Base-by-base conservation (phyloP, 345 rosid genomes). In the Brassica incana region DNA sequence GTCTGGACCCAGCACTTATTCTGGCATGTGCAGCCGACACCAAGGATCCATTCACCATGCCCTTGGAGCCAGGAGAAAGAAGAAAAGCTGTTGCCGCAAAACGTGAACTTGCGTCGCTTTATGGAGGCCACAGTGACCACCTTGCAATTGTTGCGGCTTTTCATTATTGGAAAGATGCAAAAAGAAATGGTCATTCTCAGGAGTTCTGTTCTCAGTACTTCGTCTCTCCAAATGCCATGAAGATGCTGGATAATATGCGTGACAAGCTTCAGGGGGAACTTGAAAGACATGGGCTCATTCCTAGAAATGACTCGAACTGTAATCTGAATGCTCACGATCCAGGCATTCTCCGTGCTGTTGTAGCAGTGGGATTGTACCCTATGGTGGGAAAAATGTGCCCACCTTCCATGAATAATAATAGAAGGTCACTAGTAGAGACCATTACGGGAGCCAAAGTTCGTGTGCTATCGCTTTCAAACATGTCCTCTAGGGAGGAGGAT, bases 1-100 rank as follows among this genome's bases (percentile, higher is more conserved):
- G 97, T 80, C 97, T 95, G 56, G 97, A 93, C 83, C 99, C 98
- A 66, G 97, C 99, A 62, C 84, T 95, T 84, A 95, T 98, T 32
- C 69, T 95, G 75, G 99, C 97, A 8, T 95, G 98, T 88, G 98
- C 98, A 69, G 87, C 92, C 8, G 97, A 95, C 84, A 89, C 83
- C 78, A 90, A 85, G 80, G 97, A 90, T 59, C 99, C 99, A 1
- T 93, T 93, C 65, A 90, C 91, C 43, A 85, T 91, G 74, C 97
- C 99, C 56, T 81, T 95, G 89, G 79, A 85, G 40, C 95, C 90
- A 18, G 65, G 62, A 83, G 95, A 89, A 75, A 95, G 85, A 84
- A 86, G 88, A 83, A 93, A 78, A 85, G 97, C 94, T 71, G 81
- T 81, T 62, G 89, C 86, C 75, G 93, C 94, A 71, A 91, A 85